Evolutionary conservation across 768 basidiomycete genomes (phyloP), one percentile per base, ranked within the genome.

Genomic region (Podaxis carcinomalis): DNA sequence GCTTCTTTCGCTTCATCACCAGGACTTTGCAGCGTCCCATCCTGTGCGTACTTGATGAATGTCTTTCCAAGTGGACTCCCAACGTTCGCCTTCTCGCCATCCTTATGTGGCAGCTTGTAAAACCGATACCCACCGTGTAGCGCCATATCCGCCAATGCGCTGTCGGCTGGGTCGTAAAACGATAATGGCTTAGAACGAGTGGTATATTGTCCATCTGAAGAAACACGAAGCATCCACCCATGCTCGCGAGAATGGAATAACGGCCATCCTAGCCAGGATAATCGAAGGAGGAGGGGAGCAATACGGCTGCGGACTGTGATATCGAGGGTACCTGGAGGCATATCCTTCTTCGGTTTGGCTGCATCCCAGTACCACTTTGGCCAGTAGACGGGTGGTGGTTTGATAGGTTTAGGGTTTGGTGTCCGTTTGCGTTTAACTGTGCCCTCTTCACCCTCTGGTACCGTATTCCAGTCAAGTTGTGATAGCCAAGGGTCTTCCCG

Each of bases 351-450:
- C 2, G 89, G 92, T 66, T 80, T 86, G 2, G 88, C 78, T 2
- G 93, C 83, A 25, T 98, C 95, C 91, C 89, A 94, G 69, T 92
- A 99, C 97, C 97, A 98, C 70, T 92, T 91, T 0, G 95, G 96
- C 94, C 95, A 98, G n/a, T 78, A 57, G 0, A 87, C 80, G 0
- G 80, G 75, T 10, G 79, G 79, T 3, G 76, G 75, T 65, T 81
- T 83, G 13, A 65, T 47, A 9, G 72, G 70, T 57, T 77, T 78
- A 0, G 67, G 53, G 51, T 75, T 77, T 40, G 68, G 64, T 4
- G 49, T 36, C 23, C 64, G 56, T 39, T 77, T 78, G 52, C 67
- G 55, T 68, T 77, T 62, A 21, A 67, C 62, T 64, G 65, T 10
- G 58, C 19, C 56, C 21, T 37, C 36, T 51, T 44, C 55, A 27